Evolutionary conservation across 768 basidiomycete genomes (phyloP).

Genomic region (Xerocomellus dryophilus): DNA sequence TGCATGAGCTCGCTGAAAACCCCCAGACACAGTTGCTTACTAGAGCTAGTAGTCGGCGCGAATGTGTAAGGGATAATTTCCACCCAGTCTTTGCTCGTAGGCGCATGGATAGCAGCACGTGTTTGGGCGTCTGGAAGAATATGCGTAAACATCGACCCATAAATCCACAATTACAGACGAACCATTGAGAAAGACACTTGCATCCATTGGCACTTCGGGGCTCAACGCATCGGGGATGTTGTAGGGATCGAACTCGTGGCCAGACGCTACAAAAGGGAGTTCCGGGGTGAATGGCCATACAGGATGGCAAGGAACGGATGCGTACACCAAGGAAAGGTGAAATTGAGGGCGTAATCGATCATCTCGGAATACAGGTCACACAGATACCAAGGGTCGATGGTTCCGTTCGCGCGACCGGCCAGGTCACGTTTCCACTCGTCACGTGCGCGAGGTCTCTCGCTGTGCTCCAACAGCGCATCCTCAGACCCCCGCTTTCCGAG

Average conservation of each 20-base stretch:
- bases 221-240: slow-evolving; percentile 42
- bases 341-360: slow-evolving; percentile 69
- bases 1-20: not conserved
- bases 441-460: slow-evolving; percentile 20
- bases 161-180: slow-evolving; percentile 44
- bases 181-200: slow-evolving; percentile 58
- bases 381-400: slow-evolving; percentile 58
- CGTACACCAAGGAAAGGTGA: slow-evolving; percentile 59
- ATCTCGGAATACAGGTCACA: slow-evolving; percentile 61
- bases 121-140: slow-evolving; percentile 43
- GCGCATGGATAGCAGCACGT: slow-evolving; percentile 63
- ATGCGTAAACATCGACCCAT: slow-evolving; percentile 37
- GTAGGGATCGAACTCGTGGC: slow-evolving; percentile 42
- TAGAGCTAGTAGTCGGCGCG: not conserved
- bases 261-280: slow-evolving; percentile 8
- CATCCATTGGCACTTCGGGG: slow-evolving; percentile 48
- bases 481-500: slow-evolving; percentile 9
- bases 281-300: not conserved
- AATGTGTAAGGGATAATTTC: slow-evolving; percentile 26
- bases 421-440: slow-evolving; percentile 46
- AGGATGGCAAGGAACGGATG: not conserved
- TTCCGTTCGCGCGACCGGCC: slow-evolving; percentile 49
- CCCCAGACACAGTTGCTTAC: slow-evolving; percentile 11
- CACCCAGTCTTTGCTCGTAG: slow-evolving; percentile 54
- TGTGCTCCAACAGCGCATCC: slow-evolving; percentile 10